Evolutionary conservation across 2,329 filamentous ascomycete genomes (phyloP).

Genomic region (Setomelanomma holmii): DNA sequence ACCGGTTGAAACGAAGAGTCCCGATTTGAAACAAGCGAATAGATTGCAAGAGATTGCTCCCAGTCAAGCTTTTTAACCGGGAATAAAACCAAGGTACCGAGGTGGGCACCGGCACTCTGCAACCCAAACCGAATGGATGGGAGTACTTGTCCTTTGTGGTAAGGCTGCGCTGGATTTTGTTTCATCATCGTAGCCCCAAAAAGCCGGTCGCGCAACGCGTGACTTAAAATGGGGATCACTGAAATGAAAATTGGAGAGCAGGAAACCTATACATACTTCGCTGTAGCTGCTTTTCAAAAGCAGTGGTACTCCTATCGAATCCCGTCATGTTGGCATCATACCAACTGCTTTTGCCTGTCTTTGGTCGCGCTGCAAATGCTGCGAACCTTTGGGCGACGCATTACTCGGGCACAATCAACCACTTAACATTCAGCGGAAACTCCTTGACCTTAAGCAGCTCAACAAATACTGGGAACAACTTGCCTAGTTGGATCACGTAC

Average conservation of each 20-base stretch:
- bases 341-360: constrained; percentile 31
- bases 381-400: constrained; percentile 40
- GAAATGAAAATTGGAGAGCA: constrained; percentile 6
- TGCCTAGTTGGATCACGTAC: constrained; percentile 43
- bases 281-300: not conserved
- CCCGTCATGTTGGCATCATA: constrained; percentile 31
- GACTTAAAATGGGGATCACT: constrained; percentile 12
- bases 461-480: constrained; percentile 26
- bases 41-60: constrained; percentile 22
- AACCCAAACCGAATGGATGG: constrained; percentile 9
- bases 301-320: not conserved
- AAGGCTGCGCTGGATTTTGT: constrained; percentile 12
- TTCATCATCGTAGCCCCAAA: constrained; percentile 18
- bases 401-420: constrained; percentile 40
- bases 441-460: constrained; percentile 29
- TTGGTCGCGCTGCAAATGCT: constrained; percentile 32
- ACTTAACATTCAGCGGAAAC: constrained; percentile 31
- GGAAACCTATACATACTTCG: constrained; percentile 17
- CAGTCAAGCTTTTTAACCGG: constrained; percentile 17
- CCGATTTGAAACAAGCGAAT: constrained; percentile 16
- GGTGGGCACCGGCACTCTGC: constrained; percentile 9
- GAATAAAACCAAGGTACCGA: constrained; percentile 8
- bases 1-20: constrained; percentile 17
- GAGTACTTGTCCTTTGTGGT: constrained; percentile 9
- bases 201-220: constrained; percentile 16